phyloP scores from a whole-genome alignment of 2,329 filamentous ascomycete species.

The Teratosphaeria gauchensis region DNA sequence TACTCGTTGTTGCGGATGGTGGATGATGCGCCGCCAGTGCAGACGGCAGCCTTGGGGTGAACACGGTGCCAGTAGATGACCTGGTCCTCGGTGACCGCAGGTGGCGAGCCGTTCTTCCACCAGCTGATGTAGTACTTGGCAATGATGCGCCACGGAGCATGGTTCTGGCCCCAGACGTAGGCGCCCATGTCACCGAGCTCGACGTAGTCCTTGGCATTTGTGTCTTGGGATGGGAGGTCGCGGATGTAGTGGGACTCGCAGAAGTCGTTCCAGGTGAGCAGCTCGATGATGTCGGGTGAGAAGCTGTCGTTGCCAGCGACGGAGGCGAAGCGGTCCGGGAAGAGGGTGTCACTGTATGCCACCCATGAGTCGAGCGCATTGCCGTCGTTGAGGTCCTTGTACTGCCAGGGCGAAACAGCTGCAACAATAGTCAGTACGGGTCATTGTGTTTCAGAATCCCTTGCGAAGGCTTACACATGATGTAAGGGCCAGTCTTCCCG shows the following conservation, averaged over 20 bases:
- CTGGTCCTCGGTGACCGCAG: slow-evolving; percentile 26
- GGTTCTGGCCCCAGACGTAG: slow-evolving; percentile 29
- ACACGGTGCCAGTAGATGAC: slow-evolving; percentile 32
- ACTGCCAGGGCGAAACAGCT: slow-evolving; percentile 33
- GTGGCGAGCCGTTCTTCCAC: slow-evolving; percentile 27
- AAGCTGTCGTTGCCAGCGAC: slow-evolving; percentile 18
- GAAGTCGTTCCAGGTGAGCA: slow-evolving; percentile 32
- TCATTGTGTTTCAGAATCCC: slow-evolving; percentile 5
- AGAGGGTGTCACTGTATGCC: slow-evolving; percentile 30
- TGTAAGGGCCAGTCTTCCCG: slow-evolving; percentile 28
- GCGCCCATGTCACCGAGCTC: slow-evolving; percentile 24
- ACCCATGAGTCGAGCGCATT: slow-evolving; percentile 27
- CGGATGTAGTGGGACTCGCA: slow-evolving; percentile 32
- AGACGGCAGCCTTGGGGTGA: slow-evolving; percentile 27
- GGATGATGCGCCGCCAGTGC: slow-evolving; percentile 21
- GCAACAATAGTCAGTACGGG: slow-evolving; percentile 14
- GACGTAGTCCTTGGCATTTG: slow-evolving; percentile 22
- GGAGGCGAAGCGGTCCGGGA: slow-evolving; percentile 22
- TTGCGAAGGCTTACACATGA: slow-evolving; percentile 25
- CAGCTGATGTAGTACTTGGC: slow-evolving; percentile 29
- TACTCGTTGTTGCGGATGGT: slow-evolving; percentile 25
- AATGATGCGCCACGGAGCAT: slow-evolving; percentile 30
- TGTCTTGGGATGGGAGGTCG: slow-evolving; percentile 23
- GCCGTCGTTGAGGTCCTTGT: slow-evolving; percentile 29
- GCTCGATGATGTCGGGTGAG: slow-evolving; percentile 30